These are phyloP conservation scores for Candida sanyaensis DNA, from an alignment of 1,139 yeast species.

Conservation along the genomic window DNA sequence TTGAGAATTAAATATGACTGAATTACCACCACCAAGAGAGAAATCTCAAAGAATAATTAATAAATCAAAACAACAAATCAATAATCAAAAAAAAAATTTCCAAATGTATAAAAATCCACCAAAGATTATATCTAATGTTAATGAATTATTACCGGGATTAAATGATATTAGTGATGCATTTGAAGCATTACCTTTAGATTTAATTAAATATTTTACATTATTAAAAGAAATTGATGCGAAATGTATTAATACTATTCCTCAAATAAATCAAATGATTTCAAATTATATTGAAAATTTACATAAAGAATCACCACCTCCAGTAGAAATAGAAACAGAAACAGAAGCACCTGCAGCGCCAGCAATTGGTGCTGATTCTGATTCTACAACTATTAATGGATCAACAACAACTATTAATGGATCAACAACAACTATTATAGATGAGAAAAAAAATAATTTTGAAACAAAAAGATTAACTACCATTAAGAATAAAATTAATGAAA, in stretches of 20 bases:
- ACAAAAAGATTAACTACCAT: slow-evolving; percentile 32
- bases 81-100: neutral
- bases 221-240: slow-evolving; percentile 94
- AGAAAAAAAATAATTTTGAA: slow-evolving; percentile 9
- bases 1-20: slow-evolving; percentile 11
- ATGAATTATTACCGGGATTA: slow-evolving; percentile 75
- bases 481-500: slow-evolving; percentile 56
- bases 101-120: neutral
- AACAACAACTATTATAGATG: too few species aligned
- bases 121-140: slow-evolving; percentile 27
- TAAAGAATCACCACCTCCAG: slow-evolving; percentile 9
- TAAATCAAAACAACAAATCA: slow-evolving; percentile 23
- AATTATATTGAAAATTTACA: slow-evolving; percentile 53
- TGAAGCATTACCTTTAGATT: slow-evolving; percentile 85
- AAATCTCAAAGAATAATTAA: slow-evolving; percentile 49
- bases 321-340: neutral
- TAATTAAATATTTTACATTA: slow-evolving; percentile 82
- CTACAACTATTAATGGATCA: too few species aligned
- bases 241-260: slow-evolving; percentile 75
- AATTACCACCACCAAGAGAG: slow-evolving; percentile 48
- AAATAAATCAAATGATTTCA: slow-evolving; percentile 58
- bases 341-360: too few species aligned
- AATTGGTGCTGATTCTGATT: too few species aligned
- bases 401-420: neutral
- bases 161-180: slow-evolving; percentile 91